Evolutionary conservation across 139 green algal species (phyloP), one percentile per base, ranked within the genome.

Genomic region (Auxenochlorella pyrenoidosa): DNA sequence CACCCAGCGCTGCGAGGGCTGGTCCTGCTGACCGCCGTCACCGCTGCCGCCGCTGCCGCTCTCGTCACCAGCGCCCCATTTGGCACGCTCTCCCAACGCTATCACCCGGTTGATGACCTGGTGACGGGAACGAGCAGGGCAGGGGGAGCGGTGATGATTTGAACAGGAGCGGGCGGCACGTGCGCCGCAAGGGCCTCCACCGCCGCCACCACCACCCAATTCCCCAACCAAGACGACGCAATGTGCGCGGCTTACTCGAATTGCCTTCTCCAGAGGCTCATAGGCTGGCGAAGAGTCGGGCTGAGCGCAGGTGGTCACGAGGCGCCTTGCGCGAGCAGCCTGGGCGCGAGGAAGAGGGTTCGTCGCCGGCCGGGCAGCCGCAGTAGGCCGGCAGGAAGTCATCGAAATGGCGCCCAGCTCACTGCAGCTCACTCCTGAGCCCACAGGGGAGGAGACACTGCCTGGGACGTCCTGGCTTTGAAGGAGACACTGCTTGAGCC

Each of bases 101-200:
- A 91, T 80, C 16, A 91, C 77, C 0, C 79, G 44, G 79, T 91
- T 91, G 43, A 89, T 87, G 28, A 91, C 58, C 86, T 89, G 47
- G 86, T 40, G 40, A 41, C 0, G 13, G 2, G 6, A 68, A 58
- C 24, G 32, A 47, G 2, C 0, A 28, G 36, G 2, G 16, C 34
- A 87, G 65, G 38, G 6, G 6, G 43, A 85, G 63, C 66, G 21
- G 66, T 8, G 63, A 13, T 30, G 63, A 71, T n/a, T 1, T 28
- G 47, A 63, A 63, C 54, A 63, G 22, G 54, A 13, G 54, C n/a
- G n/a, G n/a, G n/a, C n/a, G 13, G 3, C 54, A 24, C 16, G 18
- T 63, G 6, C 54, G 54, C 54, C 54, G 54, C 54, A 63, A 63
- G 15, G 13, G 54, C 10, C 54, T 8, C 15, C 47, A 12, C 12